These are phyloP conservation scores for Emericellopsis terricola DNA, from an alignment of 495 filamentous ascomycete genomes.

Conservation along the genomic window DNA sequence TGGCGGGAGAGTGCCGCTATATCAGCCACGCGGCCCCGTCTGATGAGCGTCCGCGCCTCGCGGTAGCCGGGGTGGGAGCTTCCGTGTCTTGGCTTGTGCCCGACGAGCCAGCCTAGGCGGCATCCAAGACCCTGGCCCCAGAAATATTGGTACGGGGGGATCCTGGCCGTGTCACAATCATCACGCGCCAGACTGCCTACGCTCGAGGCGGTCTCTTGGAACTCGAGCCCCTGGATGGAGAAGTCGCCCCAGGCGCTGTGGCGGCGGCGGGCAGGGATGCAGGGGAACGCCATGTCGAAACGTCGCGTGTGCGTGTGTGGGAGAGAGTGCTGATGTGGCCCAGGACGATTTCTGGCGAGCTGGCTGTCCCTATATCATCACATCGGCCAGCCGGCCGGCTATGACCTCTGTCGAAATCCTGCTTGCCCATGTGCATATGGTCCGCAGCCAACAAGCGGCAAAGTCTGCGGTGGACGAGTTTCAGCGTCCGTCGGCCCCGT, in stretches of 20 bases:
- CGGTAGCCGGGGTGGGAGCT: slow-evolving; percentile 2
- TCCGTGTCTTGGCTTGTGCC: background rate
- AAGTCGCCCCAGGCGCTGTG: slow-evolving; percentile 1
- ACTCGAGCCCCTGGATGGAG: slow-evolving; percentile 1
- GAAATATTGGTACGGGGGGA: slow-evolving; percentile 5
- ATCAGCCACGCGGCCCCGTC: background rate
- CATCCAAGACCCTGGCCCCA: slow-evolving; percentile 1
- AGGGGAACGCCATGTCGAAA: slow-evolving; percentile 1
- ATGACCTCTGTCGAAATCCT: too few species aligned
- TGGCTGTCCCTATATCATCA: too few species aligned
- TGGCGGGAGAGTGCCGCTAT: background rate
- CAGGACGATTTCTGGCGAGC: too few species aligned
- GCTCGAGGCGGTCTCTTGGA: background rate
- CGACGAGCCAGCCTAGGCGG: background rate
- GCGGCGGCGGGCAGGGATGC: background rate
- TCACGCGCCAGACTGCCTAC: background rate
- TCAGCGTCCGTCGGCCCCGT: too few species aligned
- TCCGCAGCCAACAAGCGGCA: too few species aligned
- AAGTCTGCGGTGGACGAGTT: too few species aligned
- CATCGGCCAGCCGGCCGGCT: too few species aligned
- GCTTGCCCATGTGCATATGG: too few species aligned
- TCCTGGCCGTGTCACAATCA: background rate
- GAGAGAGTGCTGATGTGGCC: too few species aligned
- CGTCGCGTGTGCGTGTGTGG: too few species aligned
- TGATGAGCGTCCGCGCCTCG: slow-evolving; percentile 1